Evolutionary conservation across 257 asterid genomes (phyloP).

Genomic region (Thymus quinquecostatus): DNA sequence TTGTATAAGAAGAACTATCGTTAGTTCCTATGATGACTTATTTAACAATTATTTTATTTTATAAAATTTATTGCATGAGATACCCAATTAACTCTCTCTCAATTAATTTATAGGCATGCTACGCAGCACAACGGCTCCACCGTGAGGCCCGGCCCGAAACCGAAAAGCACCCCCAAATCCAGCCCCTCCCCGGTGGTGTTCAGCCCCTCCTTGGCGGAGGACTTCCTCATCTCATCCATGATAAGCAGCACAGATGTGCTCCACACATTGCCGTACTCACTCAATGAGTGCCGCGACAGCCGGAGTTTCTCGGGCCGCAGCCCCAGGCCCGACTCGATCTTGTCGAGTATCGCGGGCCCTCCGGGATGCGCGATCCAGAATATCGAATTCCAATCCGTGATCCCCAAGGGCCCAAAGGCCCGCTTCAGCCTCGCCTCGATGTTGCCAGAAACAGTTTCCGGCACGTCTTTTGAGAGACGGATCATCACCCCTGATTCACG

Average conservation of each 20-base stretch:
- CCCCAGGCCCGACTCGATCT: slow-evolving; percentile 53
- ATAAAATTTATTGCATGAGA: too few relatives aligned
- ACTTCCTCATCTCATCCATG: slow-evolving; percentile 75
- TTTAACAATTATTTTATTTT: too few relatives aligned
- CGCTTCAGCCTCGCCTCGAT: slow-evolving; percentile 50
- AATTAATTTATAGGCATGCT: slow-evolving; percentile 42
- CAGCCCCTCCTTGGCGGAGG: slow-evolving; percentile 55
- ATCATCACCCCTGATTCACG: slow-evolving; percentile 64
- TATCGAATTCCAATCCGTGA: slow-evolving; percentile 67
- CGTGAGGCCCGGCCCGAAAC: slow-evolving; percentile 81
- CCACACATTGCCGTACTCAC: slow-evolving; percentile 74
- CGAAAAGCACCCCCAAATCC: slow-evolving; percentile 73
- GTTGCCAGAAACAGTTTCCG: slow-evolving; percentile 52
- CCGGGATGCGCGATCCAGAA: slow-evolving; percentile 85
- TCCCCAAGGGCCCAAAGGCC: slow-evolving; percentile 57
- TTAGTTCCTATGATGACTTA: too few relatives aligned
- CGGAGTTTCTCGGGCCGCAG: slow-evolving; percentile 53
- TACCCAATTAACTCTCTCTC: too few relatives aligned
- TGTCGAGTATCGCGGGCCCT: slow-evolving; percentile 69
- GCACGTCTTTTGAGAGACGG: slow-evolving; percentile 48
- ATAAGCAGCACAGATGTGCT: slow-evolving; percentile 68
- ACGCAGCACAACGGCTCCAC: slow-evolving; percentile 74
- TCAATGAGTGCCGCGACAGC: slow-evolving; percentile 55
- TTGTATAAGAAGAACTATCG: too few relatives aligned
- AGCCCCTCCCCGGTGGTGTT: slow-evolving; percentile 72